phyloP scores from a whole-genome alignment of 495 filamentous ascomycete species.

The Neurospora sp. region DNA sequence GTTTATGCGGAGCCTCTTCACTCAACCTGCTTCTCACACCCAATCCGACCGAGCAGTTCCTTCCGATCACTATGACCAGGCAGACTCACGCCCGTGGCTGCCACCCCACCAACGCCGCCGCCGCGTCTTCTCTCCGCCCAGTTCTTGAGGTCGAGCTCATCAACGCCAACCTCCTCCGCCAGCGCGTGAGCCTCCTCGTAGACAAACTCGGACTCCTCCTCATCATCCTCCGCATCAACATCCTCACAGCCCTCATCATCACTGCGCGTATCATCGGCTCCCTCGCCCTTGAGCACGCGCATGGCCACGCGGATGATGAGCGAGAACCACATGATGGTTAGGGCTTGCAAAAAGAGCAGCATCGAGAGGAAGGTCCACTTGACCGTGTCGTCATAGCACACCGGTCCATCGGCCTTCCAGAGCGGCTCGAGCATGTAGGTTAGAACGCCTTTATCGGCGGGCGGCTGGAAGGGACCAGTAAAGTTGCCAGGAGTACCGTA shows the following conservation, averaged over 20 bases:
- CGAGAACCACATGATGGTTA: slow-evolving; percentile 81
- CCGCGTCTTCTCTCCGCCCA: slow-evolving; percentile 35
- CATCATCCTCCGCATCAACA: slow-evolving; percentile 51
- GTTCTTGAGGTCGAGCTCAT: slow-evolving; percentile 45
- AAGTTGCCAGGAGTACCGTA: slow-evolving; percentile 36
- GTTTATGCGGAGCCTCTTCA: slow-evolving; percentile 11
- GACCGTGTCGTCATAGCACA: slow-evolving; percentile 68
- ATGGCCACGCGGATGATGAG: slow-evolving; percentile 77
- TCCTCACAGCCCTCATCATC: slow-evolving; percentile 82
- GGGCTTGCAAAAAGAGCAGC: slow-evolving; percentile 65
- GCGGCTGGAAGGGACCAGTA: slow-evolving; percentile 43
- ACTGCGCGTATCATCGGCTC: slow-evolving; percentile 77
- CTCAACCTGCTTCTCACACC: slow-evolving; percentile 58
- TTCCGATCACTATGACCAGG: slow-evolving; percentile 63
- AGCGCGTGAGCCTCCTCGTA: slow-evolving; percentile 40
- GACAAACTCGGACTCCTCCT: slow-evolving; percentile 38
- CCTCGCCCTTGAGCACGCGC: slow-evolving; percentile 61
- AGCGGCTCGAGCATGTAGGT: slow-evolving; percentile 60
- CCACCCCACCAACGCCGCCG: slow-evolving; percentile 21
- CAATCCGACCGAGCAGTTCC: slow-evolving; percentile 61
- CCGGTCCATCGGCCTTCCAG: slow-evolving; percentile 50
- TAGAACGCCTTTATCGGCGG: slow-evolving; percentile 43
- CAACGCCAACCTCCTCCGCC: slow-evolving; percentile 59
- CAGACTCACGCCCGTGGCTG: slow-evolving; percentile 49
- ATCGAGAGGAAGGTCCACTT: slow-evolving; percentile 65